Percentiles rank a stretch among this genome's conserved stretches.
phyloP scores from a whole-genome alignment of 2,329 filamentous ascomycete genomes.

The Tolypocladium ovalisporum region DNA sequence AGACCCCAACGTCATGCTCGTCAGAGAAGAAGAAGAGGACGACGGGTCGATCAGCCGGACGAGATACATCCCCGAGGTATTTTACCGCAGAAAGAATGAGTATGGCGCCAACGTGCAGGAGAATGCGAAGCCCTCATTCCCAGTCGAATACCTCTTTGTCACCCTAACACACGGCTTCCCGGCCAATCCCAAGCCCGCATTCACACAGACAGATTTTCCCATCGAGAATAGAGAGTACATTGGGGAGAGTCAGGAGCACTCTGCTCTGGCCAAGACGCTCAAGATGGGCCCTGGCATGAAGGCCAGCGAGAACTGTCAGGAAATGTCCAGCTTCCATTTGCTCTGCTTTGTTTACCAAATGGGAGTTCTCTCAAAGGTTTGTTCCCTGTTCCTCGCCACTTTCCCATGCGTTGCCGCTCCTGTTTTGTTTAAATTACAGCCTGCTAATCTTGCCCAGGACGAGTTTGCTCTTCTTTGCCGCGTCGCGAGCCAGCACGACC shows the following conservation, averaged over 20 bases:
- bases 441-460: constrained; percentile 46
- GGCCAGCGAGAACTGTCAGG: constrained; percentile 48
- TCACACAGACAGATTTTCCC: constrained; percentile 65
- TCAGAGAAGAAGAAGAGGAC: constrained; percentile 83
- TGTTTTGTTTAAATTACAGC: background rate
- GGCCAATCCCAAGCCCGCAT: constrained; percentile 63
- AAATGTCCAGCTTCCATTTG: constrained; percentile 87
- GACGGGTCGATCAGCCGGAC: constrained; percentile 56
- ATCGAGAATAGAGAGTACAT: constrained; percentile 86
- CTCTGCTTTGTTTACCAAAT: constrained; percentile 77
- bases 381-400: too few species aligned
- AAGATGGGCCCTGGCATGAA: constrained; percentile 50
- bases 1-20: constrained; percentile 87
- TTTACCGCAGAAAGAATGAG: constrained; percentile 91
- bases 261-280: constrained; percentile 56
- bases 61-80: constrained; percentile 93
- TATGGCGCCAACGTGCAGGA: constrained; percentile 94
- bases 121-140: constrained; percentile 92
- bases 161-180: constrained; percentile 96
- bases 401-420: too few species aligned
- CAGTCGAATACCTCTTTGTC: constrained; percentile 90
- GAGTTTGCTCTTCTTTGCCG: constrained; percentile 80
- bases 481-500: constrained; percentile 71
- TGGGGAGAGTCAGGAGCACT: constrained; percentile 74
- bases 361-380: constrained; percentile 75